Conservation (phyloP, 306 rosid species). For the Quercus rubra region DNA sequence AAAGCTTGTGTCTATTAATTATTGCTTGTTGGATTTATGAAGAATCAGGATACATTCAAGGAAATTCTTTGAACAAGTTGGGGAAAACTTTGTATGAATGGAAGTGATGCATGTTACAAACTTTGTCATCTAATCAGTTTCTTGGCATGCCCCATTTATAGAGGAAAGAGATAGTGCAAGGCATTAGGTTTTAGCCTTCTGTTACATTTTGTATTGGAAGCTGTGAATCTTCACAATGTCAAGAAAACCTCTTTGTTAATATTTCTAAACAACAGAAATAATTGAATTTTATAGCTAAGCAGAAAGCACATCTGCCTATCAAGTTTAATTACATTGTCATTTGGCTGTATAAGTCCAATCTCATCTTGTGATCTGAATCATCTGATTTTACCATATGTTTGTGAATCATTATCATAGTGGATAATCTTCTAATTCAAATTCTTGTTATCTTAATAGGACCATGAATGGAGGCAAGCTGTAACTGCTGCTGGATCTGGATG, state of each 20-base stretch:
- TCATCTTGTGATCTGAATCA: slow-evolving; percentile 17
- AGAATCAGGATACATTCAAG: not conserved
- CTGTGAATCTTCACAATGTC: not conserved
- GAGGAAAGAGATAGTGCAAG: not conserved
- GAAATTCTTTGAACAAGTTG: slow-evolving; percentile 28
- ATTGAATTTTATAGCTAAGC: not conserved
- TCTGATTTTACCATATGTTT: slow-evolving; percentile 7
- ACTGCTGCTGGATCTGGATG: slow-evolving; percentile 99
- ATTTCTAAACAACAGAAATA: not conserved
- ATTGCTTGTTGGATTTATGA: not conserved
- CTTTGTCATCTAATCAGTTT: not conserved
- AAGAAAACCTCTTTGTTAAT: not conserved
- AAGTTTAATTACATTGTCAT: not conserved
- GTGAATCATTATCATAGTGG: not conserved
- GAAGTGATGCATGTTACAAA: slow-evolving; percentile 28
- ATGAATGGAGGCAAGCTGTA: slow-evolving; percentile 97
- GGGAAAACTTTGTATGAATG: slow-evolving; percentile 67
- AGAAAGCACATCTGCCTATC: not conserved
- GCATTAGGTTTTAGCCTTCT: not conserved
- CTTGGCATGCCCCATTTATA: slow-evolving; percentile 9
- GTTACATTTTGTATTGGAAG: not conserved
- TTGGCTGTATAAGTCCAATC: not conserved
- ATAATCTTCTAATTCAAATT: slow-evolving; percentile 5
- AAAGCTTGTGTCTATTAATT: no score
- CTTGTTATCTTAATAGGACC: slow-evolving; percentile 50